phyloP scores from a whole-genome alignment of 23 red algal genomes.

The Gracilariopsis chorda region DNA sequence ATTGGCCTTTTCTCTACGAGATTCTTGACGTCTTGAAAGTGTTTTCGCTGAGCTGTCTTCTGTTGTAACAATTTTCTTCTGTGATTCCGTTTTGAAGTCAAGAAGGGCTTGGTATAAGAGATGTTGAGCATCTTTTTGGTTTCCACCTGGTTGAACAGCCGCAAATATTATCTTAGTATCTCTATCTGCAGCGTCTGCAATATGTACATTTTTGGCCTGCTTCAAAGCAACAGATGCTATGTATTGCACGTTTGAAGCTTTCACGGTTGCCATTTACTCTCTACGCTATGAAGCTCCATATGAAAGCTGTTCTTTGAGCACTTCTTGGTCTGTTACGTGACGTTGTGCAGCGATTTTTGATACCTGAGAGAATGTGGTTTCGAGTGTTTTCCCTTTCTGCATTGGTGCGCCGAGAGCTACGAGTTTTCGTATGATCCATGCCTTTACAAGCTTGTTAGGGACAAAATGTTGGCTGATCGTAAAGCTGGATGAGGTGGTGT shows the following conservation, averaged over 20 bases:
- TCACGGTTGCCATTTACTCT: neutral
- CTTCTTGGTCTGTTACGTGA: neutral
- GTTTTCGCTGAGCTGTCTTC: neutral
- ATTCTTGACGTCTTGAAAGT: neutral
- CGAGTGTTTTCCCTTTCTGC: neutral
- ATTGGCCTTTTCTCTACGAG: neutral
- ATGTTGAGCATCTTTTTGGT: slow-evolving; percentile 19
- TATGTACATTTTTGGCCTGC: neutral
- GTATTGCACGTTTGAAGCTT: neutral
- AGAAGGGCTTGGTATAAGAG: neutral
- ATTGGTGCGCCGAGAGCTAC: neutral
- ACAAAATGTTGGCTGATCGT: no score
- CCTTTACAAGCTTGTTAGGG: slow-evolving; percentile 1
- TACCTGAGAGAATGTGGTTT: slow-evolving; percentile 8
- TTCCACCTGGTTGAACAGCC: neutral
- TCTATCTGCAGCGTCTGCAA: neutral
- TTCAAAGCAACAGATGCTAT: neutral
- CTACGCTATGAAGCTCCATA: neutral
- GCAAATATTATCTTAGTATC: neutral
- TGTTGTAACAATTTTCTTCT: neutral
- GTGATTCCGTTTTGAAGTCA: neutral
- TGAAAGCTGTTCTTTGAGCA: neutral
- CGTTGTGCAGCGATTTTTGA: neutral
- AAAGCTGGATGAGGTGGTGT: no score
- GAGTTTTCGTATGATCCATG: neutral